phyloP scores from a whole-genome alignment of 2,329 filamentous ascomycete species.

The Fusarium sp. region DNA sequence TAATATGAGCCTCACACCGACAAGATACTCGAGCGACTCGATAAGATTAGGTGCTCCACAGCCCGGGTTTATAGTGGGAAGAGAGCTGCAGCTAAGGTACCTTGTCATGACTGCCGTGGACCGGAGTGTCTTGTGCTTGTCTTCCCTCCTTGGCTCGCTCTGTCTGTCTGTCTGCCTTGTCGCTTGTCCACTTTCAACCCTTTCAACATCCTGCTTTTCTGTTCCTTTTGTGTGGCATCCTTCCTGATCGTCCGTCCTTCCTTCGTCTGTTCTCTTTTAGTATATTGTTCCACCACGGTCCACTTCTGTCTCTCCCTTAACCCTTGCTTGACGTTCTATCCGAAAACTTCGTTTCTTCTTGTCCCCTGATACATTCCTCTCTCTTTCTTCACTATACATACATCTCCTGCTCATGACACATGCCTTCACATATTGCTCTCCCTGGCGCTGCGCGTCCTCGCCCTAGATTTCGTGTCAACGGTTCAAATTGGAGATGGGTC shows the following conservation, averaged over 20 bases:
- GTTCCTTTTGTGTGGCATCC: background rate
- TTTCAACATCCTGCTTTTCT: background rate
- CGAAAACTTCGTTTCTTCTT: background rate
- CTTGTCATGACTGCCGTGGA: background rate
- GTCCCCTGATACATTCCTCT: slow-evolving; percentile 4
- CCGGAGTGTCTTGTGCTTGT: background rate
- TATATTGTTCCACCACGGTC: background rate
- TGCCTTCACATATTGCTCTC: slow-evolving; percentile 25
- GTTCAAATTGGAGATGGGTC: slow-evolving; percentile 25
- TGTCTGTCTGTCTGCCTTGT: slow-evolving; percentile 10
- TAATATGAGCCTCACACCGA: background rate
- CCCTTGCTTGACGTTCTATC: background rate
- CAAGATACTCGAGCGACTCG: background rate
- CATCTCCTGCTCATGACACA: slow-evolving; percentile 13
- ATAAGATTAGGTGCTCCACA: slow-evolving; percentile 22
- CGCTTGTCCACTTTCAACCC: slow-evolving; percentile 10
- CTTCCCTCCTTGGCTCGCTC: background rate
- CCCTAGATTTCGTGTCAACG: slow-evolving; percentile 23
- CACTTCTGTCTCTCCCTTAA: slow-evolving; percentile 4
- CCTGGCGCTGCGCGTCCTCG: slow-evolving; percentile 27
- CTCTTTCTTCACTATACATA: background rate
- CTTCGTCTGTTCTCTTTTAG: background rate
- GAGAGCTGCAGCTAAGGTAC: background rate
- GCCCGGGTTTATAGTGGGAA: slow-evolving; percentile 1
- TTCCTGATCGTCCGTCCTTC: background rate